Base-by-base conservation (phyloP, 257 asterid species). In the Scutellaria galericulata region DNA sequence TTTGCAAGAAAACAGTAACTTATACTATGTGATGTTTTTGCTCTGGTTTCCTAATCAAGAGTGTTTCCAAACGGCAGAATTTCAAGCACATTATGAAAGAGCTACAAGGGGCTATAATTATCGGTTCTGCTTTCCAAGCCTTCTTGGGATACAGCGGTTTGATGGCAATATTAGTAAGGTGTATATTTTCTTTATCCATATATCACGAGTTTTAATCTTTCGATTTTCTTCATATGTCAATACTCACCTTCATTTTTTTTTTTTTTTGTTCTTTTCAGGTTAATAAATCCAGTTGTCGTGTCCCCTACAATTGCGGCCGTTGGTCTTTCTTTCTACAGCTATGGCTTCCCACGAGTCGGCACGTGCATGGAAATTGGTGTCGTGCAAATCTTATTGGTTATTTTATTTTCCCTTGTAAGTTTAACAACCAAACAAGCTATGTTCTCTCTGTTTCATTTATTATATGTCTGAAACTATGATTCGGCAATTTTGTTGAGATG, bases 251-350 rank as follows among this genome's bases (percentile, higher is more conserved):
- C n/a, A 41, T 5, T 39, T 31, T 0, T 31, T 20, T 70, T 66
- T 69, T 72, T 57, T 41, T 13, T 54, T 14, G 37, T 71, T 50
- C 61, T 68, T 77, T 79, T 66, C 83, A 90, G 99, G 87, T 83
- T 86, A 83, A 95, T 95, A 78, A 95, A 95, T 76, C 99, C 99
- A 55, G 99, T 95, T 61, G 96, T 95, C 62, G 96, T 95, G 72
- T 68, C 98, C 76, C 98, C 99, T 53, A 92, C 99, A 3, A 75
- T 95, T 75, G 99, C 99, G 18, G 97, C 99, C 27, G 92, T 95
- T 66, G 99, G 99, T 67, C 98, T 95, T 79, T 95, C 99, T 53
- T 95, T 95, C 89, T 92, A 85, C 78, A 87, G 96, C 84, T 95
- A 88, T 73, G 99, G 98, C 57, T 88, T 92, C 78, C 96, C 99